Evolutionary conservation across 1,284 basidiomycete species (phyloP), one percentile per base, ranked within the genome.

Genomic region (Moniliophthora roreri): DNA sequence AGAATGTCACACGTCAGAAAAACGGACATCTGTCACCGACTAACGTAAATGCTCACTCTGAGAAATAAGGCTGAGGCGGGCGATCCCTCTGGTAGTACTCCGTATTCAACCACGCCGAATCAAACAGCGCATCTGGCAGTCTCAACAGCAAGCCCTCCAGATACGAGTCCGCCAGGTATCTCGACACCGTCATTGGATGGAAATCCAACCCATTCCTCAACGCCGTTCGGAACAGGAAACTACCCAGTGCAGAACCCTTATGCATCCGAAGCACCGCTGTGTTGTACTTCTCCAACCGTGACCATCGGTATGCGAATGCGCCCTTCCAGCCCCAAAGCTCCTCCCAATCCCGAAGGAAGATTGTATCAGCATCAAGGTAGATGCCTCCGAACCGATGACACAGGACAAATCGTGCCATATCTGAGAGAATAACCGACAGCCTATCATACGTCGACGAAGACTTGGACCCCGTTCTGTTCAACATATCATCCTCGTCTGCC

Each of bases 241-340:
- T 81, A 6, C 85, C 86, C 6, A 92, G 69, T 0, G 88, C 88
- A 8, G 83, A 85, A 2, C 79, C 79, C 61, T 84, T 85, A 70
- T 87, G 82, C 75, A 92, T 77, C 53, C 85, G 81, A 51, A 91
- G 74, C 3, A 91, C 85, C 2, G 89, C 88, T 4, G 88, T 91
- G 69, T 91, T 91, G 69, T 91, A 91, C 61, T 84, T 86, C 57
- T 85, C 78, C 54, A 89, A 72, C 56, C 84, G 77, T 9, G 81
- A 84, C 88, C 88, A 91, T 7, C 87, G 78, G 65, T 91, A 92
- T 1, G 88, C 89, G 62, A 91, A 91, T 28, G 87, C 86, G 15
- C 88, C 88, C 52, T 82, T 80, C 81, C 85, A 91, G 42, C 87
- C 87, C 87, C 87, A 92, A 3, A 92, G 72, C 62, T 91, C 89